A percentile compares a stretch with the other conserved stretches of the same genome.
Conservation (phyloP, 2,329 filamentous ascomycete species). For the Colletotrichum neosansevieriae region DNA sequence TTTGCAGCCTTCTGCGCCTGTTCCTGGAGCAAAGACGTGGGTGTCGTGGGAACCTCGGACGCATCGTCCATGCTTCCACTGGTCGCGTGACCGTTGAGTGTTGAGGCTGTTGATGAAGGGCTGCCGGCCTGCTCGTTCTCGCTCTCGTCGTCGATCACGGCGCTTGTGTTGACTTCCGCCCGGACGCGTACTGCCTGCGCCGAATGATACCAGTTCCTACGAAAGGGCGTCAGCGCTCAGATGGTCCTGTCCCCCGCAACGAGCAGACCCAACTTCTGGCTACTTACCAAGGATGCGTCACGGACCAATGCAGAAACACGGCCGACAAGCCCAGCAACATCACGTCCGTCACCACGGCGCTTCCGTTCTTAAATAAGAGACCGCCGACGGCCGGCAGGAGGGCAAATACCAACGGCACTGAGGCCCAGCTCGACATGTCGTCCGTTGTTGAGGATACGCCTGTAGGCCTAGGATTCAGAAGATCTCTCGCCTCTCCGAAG, state of each 20-base stretch:
- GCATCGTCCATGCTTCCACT: slow-evolving; percentile 41
- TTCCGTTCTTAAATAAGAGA: slow-evolving; percentile 86
- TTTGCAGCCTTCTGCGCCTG: slow-evolving; percentile 41
- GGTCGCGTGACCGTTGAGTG: slow-evolving; percentile 19
- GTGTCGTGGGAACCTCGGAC: slow-evolving; percentile 53
- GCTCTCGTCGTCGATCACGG: slow-evolving; percentile 59
- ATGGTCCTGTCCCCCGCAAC: slow-evolving; percentile 22
- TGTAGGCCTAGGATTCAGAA: slow-evolving; percentile 67
- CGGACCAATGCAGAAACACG: slow-evolving; percentile 92
- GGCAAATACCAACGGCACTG: slow-evolving; percentile 84
- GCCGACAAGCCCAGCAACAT: slow-evolving; percentile 83
- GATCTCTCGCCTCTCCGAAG: slow-evolving; percentile 75
- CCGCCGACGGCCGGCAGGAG: slow-evolving; percentile 89
- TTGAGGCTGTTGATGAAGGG: slow-evolving; percentile 30
- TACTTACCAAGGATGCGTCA: slow-evolving; percentile 86
- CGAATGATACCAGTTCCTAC: slow-evolving; percentile 79
- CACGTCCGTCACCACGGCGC: slow-evolving; percentile 85
- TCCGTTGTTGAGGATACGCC: slow-evolving; percentile 30
- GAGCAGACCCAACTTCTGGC: neutral
- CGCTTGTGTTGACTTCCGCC: slow-evolving; percentile 58
- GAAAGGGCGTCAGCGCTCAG: slow-evolving; percentile 24
- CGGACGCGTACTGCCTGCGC: slow-evolving; percentile 72
- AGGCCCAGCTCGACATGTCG: slow-evolving; percentile 75
- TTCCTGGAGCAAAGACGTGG: slow-evolving; percentile 42
- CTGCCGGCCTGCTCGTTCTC: slow-evolving; percentile 50